phyloP scores from a whole-genome alignment of 2,329 filamentous ascomycete species.

The Exophiala calicioides region DNA sequence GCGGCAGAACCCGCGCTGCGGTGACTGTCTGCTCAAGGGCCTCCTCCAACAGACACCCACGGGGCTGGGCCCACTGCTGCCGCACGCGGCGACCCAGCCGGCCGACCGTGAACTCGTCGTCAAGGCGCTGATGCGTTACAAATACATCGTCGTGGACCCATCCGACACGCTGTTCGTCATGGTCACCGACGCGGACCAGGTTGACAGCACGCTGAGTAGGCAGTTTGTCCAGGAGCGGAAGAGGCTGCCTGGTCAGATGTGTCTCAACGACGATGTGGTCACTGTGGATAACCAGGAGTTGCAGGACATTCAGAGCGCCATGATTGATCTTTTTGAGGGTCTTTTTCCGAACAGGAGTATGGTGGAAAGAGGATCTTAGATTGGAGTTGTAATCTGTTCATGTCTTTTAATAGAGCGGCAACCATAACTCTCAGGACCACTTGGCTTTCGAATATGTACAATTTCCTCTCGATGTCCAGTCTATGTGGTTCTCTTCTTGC shows the following conservation, averaged over 20 bases:
- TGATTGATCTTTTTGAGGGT: constrained; percentile 21
- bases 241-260: constrained; percentile 22
- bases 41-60: constrained; percentile 17
- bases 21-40: constrained; percentile 25
- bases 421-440: too few species aligned
- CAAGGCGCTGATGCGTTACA: constrained; percentile 24
- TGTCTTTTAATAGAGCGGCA: too few species aligned
- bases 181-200: constrained; percentile 26
- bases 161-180: constrained; percentile 24
- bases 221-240: constrained; percentile 17
- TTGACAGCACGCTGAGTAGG: constrained; percentile 18
- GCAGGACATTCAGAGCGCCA: constrained; percentile 17
- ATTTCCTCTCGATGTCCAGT: too few species aligned
- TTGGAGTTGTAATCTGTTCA: too few species aligned
- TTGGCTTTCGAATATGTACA: too few species aligned
- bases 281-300: constrained; percentile 22
- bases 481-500: too few species aligned
- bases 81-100: constrained; percentile 14
- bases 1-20: constrained; percentile 20
- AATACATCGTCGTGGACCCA: constrained; percentile 19
- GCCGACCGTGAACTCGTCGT: constrained; percentile 20
- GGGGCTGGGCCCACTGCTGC: constrained; percentile 20
- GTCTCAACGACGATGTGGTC: constrained; percentile 25
- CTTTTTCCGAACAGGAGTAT: too few species aligned
- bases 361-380: too few species aligned